Conservation (phyloP, 208 protist genomes). For the Trypanosoma brucei region DNA sequence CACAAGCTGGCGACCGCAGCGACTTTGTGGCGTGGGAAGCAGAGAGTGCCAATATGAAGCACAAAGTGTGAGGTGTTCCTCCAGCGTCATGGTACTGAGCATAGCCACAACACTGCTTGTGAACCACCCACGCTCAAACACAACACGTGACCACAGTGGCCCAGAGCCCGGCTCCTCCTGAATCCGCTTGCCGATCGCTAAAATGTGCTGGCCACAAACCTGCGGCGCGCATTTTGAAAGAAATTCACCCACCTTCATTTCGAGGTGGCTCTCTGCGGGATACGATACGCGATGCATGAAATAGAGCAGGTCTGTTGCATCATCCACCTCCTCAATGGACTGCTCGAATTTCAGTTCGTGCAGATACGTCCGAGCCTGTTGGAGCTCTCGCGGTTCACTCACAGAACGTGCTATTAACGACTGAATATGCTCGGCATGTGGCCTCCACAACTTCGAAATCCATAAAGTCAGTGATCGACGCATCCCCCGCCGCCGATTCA, state of each 20-base stretch:
- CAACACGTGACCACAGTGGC: slow-evolving; percentile 21
- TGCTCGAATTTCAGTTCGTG: slow-evolving; percentile 29
- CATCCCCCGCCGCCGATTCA: neutral
- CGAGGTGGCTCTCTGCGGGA: slow-evolving; percentile 24
- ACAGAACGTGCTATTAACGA: slow-evolving; percentile 38
- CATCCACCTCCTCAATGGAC: slow-evolving; percentile 27
- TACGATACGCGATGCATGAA: slow-evolving; percentile 37
- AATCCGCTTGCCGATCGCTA: slow-evolving; percentile 15
- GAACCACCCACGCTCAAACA: slow-evolving; percentile 20
- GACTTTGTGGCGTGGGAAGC: neutral
- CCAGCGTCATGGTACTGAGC: slow-evolving; percentile 9
- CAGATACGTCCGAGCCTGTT: slow-evolving; percentile 32
- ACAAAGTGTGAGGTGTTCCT: slow-evolving; percentile 15
- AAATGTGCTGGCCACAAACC: slow-evolving; percentile 12
- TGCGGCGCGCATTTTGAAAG: slow-evolving; percentile 6
- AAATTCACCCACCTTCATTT: slow-evolving; percentile 16
- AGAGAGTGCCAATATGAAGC: slow-evolving; percentile 15
- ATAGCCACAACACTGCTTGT: neutral
- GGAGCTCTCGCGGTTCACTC: slow-evolving; percentile 22
- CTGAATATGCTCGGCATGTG: slow-evolving; percentile 64
- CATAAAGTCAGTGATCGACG: slow-evolving; percentile 4
- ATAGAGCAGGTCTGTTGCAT: slow-evolving; percentile 30
- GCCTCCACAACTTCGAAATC: slow-evolving; percentile 40
- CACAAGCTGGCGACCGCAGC: neutral
- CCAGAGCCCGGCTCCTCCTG: slow-evolving; percentile 15